Base-by-base conservation (phyloP, 768 basidiomycete species). In the Boletus insuetus region DNA sequence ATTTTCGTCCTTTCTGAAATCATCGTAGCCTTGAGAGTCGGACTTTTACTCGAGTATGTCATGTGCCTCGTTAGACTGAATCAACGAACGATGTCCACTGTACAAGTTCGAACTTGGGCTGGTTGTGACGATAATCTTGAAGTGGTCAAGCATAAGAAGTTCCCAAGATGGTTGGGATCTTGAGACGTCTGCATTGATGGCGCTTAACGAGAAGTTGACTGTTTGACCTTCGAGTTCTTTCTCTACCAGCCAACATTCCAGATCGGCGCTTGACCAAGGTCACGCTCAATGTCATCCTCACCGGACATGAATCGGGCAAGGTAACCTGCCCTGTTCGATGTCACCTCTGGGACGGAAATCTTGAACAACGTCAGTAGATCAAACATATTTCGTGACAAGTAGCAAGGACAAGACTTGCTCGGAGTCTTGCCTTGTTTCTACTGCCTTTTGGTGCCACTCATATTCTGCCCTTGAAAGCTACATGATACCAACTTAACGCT, bases 221-320 rank as follows among this genome's bases (percentile, higher is more conserved):
- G 4, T 29, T 29, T 11, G 26, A 37, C n/a, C n/a, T 3, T 14
- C 26, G 13, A 12, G 37, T 46, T n/a, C 16, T 31, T 4, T 39
- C 26, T 24, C 8, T 22, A 17, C 22, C 31, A n/a, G 46, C 43
- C 61, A 61, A 58, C 54, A 71, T 70, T 65, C 46, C 57, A n/a
- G n/a, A n/a, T n/a, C n/a, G n/a, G n/a, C n/a, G n/a, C n/a, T n/a
- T n/a, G n/a, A n/a, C n/a, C n/a, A n/a, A n/a, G n/a, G n/a, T n/a
- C 49, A 78, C 80, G 13, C 86, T 88, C 22, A 82, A 86, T 39
- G 72, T 88, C 58, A 86, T 99, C 71, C 77, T 98, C 56, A 96
- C 94, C 3, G 96, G 94, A 6, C 97, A 99, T 74, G 95, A 98
- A 75, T 93, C 92, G 41, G 97, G 97, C 17, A 98, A 96, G 69